phyloP scores from a whole-genome alignment of 352 stramenopile genomes.

The Aphanomyces astaci region DNA sequence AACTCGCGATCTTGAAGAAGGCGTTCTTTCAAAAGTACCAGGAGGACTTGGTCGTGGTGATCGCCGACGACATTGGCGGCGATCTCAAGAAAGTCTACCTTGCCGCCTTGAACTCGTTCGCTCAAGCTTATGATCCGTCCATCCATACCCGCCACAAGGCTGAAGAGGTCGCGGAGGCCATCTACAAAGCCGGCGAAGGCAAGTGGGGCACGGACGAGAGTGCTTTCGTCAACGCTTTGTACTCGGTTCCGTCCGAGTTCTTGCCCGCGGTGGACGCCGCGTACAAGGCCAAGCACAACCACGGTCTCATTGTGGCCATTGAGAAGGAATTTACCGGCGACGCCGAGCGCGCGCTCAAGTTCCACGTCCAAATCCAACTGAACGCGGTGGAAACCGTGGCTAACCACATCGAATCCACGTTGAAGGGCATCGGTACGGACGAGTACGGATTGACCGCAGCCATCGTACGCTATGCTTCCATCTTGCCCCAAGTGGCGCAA shows the following conservation, averaged over 20 bases:
- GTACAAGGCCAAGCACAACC: constrained; percentile 63
- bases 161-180: constrained; percentile 43
- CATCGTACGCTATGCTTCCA: constrained; percentile 47
- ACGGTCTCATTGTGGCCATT: constrained; percentile 44
- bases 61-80: constrained; percentile 53
- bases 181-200: constrained; percentile 64
- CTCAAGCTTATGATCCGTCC: constrained; percentile 38
- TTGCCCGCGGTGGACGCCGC: constrained; percentile 49
- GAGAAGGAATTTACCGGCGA: constrained; percentile 61
- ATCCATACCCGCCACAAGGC: constrained; percentile 52
- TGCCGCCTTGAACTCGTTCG: constrained; percentile 41
- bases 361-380: constrained; percentile 49
- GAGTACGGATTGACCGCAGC: constrained; percentile 47
- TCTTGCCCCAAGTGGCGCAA: constrained; percentile 32
- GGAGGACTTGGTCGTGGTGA: constrained; percentile 53
- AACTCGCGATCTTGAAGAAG: constrained; percentile 63
- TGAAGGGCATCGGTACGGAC: constrained; percentile 51
- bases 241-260: constrained; percentile 52
- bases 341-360: constrained; percentile 48
- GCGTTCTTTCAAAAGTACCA: constrained; percentile 73
- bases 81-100: constrained; percentile 66
- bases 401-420: constrained; percentile 48
- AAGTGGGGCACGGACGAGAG: constrained; percentile 69
- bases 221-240: constrained; percentile 50
- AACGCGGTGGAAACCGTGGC: constrained; percentile 48